These are phyloP conservation scores for Neonectria faginata DNA, from an alignment of 2,329 filamentous ascomycete genomes.

Conservation along the genomic window DNA sequence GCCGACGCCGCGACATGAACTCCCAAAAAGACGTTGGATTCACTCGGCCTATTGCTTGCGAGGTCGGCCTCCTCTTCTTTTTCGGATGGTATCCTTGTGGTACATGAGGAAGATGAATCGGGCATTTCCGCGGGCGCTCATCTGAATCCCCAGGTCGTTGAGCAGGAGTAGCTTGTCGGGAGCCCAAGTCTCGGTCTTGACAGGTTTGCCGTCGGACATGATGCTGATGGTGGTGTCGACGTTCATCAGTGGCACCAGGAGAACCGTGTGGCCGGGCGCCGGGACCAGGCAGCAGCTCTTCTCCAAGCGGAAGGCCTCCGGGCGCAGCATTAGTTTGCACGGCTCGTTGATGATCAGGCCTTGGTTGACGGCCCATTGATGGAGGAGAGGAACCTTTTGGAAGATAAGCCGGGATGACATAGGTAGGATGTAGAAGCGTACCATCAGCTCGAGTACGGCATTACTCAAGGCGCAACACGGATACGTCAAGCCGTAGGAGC, in stretches of 20 bases:
- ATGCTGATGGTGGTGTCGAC: not conserved
- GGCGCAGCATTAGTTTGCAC: not conserved
- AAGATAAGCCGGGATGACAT: not conserved
- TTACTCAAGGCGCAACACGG: not conserved
- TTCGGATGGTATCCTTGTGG: not conserved
- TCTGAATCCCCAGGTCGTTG: not conserved
- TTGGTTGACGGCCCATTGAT: not conserved
- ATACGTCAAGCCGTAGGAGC: not conserved
- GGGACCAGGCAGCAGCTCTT: not conserved
- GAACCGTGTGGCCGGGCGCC: not conserved
- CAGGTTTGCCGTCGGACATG: not conserved
- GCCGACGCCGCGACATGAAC: not conserved
- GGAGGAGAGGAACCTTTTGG: not conserved
- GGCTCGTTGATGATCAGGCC: not conserved
- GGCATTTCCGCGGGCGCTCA: not conserved
- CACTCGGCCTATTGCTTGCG: not conserved
- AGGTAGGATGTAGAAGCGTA: not conserved
- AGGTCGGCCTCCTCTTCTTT: not conserved
- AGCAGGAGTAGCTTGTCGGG: not conserved
- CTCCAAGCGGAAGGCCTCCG: constrained; percentile 1
- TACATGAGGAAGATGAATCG: not conserved
- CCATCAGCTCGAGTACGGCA: not conserved
- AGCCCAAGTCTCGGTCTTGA: not conserved
- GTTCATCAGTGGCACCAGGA: not conserved
- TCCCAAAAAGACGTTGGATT: not conserved